Base-by-base conservation (phyloP, 2,329 filamentous ascomycete genomes). In the Verticillium alfalfae region DNA sequence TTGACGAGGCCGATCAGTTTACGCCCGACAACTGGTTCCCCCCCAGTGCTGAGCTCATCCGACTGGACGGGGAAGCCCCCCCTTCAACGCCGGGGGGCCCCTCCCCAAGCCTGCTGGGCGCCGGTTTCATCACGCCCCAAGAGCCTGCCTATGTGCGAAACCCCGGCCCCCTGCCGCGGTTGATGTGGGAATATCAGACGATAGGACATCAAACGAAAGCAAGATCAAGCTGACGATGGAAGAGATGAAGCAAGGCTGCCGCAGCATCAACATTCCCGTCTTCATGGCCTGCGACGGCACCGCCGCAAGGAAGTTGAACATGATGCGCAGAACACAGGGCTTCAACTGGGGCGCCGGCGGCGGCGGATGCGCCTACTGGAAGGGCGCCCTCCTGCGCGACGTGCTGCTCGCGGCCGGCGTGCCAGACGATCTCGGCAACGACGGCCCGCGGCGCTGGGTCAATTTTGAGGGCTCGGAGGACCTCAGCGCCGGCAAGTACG, bases 11-110 rank as follows among this genome's bases (percentile, higher is more conserved):
- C 2, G 82, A 84, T 63, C 79, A 83, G 52, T 80, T 80, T 64
- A 78, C 76, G 2, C 81, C 81, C 0, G 81, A 84, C 67, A 84
- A 82, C 62, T 84, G 81, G 82, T 71, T 84, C 2, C 81, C 81
- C 3, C 75, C 81, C 9, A 76, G 74, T 1, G 70, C 71, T 0
- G 67, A 79, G 34, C 72, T 84, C 5, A 79, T 83, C 39, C 77
- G 82, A 0, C 65, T 81, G 18, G 18, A 84, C 81, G 0, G 81
- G 81, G 4, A 82, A 82, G 55, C 81, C 84, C 67, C 81, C 81
- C 0, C 64, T 85, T 85, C 61, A 84, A 85, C 61, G 79, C 75
- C 2, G 82, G 84, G 66, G 69, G 79, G 0, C 63, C 75, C 0
- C 71, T 84, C 1, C 1, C 69, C 69, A 1, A 67, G 68, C 13